phyloP scores from a whole-genome alignment of 306 rosid species.

The Astragalus glycyphyllos region DNA sequence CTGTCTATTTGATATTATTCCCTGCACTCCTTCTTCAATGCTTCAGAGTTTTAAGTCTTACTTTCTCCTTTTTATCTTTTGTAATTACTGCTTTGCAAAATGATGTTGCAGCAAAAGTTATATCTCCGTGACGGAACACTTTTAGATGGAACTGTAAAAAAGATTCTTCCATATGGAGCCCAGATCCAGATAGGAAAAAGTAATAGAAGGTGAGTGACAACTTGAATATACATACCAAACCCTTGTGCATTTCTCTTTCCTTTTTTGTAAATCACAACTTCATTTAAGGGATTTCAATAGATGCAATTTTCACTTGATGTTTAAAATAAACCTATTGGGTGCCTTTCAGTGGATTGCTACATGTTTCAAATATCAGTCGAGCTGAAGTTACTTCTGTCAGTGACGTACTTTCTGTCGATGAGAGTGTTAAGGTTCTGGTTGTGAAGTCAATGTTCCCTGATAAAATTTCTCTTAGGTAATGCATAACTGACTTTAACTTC shows the following conservation, averaged over 20 bases:
- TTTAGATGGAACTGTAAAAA: constrained; percentile 80
- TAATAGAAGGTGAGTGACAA: constrained; percentile 67
- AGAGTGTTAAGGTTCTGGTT: constrained; percentile 84
- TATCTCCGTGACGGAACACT: constrained; percentile 85
- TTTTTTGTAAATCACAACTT: constrained; percentile 14
- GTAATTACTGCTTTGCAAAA: constrained; percentile 28
- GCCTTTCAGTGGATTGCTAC: constrained; percentile 89
- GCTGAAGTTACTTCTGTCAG: constrained; percentile 68
- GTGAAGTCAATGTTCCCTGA: constrained; percentile 84
- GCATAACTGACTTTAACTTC: constrained; percentile 30
- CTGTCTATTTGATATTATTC: constrained; percentile 28
- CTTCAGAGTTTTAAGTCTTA: constrained; percentile 3
- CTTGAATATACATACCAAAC: constrained; percentile 28
- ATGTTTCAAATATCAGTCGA: constrained; percentile 79
- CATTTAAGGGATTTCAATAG: constrained; percentile 6
- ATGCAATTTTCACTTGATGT: constrained; percentile 26
- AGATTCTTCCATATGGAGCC: constrained; percentile 84
- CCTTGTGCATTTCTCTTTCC: constrained; percentile 24
- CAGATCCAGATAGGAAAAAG: constrained; percentile 74
- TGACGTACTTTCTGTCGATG: constrained; percentile 76
- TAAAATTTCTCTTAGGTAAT: constrained; percentile 89
- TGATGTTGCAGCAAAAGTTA: constrained; percentile 63
- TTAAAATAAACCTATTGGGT: constrained; percentile 30
- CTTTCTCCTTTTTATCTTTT: constrained; percentile 26
- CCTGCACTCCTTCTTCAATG: constrained; percentile 10